These are phyloP conservation scores for Beauveria australis DNA, from an alignment of 2,329 filamentous ascomycete genomes.

Conservation along the genomic window DNA sequence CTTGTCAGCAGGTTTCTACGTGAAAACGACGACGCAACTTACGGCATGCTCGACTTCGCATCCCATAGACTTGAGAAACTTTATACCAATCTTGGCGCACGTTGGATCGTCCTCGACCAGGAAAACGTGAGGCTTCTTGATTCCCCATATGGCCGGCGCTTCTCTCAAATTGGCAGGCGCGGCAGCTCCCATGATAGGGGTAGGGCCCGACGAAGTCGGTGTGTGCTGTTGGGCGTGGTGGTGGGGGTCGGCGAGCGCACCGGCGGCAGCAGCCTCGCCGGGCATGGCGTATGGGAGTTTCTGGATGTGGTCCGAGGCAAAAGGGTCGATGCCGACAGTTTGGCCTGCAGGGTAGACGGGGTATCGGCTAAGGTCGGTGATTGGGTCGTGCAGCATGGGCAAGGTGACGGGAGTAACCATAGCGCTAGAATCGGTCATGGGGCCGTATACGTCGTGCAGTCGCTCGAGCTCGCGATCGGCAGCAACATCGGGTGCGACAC, in stretches of 20 bases:
- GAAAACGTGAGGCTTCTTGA: conserved; percentile 67
- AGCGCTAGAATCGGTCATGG: conserved; percentile 44
- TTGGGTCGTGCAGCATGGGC: conserved; percentile 43
- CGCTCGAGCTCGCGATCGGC: conserved; percentile 48
- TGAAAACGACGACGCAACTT: conserved; percentile 23
- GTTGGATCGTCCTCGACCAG: conserved; percentile 78
- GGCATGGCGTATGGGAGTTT: conserved; percentile 80
- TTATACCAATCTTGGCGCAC: conserved; percentile 59
- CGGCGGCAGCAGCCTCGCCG: conserved; percentile 40
- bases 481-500: conserved; percentile 42
- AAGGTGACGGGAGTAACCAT: conserved; percentile 34
- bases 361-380: conserved; percentile 47
- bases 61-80: conserved; percentile 57
- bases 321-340: conserved; percentile 87
- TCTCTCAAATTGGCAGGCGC: conserved; percentile 24
- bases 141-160: conserved; percentile 44
- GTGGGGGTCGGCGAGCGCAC: conserved; percentile 32
- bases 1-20: neutral
- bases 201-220: conserved; percentile 4
- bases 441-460: conserved; percentile 45
- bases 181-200: conserved; percentile 10
- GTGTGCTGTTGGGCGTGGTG: conserved; percentile 23
- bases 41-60: conserved; percentile 62
- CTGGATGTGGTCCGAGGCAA: conserved; percentile 88
- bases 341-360: conserved; percentile 88